Percentiles rank a stretch among this genome's conserved stretches.
phyloP scores from a whole-genome alignment of 2,329 filamentous ascomycete species.

The Phaeosphaeria sp. region DNA sequence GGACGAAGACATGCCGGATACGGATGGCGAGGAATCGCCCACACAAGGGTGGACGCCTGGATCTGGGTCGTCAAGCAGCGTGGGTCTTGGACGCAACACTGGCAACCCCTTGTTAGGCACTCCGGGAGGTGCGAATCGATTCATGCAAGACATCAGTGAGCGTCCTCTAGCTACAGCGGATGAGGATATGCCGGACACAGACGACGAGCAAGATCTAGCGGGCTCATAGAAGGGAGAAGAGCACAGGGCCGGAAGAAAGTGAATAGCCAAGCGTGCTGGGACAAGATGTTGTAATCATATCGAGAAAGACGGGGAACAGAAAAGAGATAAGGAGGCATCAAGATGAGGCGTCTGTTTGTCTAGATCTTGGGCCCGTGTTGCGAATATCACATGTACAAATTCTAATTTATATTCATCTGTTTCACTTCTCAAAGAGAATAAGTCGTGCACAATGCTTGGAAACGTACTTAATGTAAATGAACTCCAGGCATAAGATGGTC shows the following conservation, averaged over 20 bases:
- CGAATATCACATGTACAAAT: too few relatives aligned
- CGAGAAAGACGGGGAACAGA: neutral
- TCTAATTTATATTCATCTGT: too few relatives aligned
- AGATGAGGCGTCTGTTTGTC: neutral
- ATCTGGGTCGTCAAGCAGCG: neutral
- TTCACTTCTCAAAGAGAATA: too few relatives aligned
- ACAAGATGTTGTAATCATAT: too few relatives aligned
- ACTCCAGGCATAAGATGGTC: too few relatives aligned
- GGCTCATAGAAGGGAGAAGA: too few relatives aligned
- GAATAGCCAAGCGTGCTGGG: neutral
- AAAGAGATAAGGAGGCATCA: neutral
- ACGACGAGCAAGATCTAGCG: too few relatives aligned
- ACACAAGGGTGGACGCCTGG: neutral
- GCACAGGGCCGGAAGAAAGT: too few relatives aligned
- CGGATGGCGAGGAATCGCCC: slow-evolving; percentile 5
- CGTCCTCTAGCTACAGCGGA: neutral
- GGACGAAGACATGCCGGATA: slow-evolving; percentile 8
- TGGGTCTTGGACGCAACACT: neutral
- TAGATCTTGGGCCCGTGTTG: too few relatives aligned
- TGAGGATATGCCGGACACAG: slow-evolving; percentile 10
- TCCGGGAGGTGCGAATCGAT: neutral
- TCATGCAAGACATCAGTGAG: neutral
- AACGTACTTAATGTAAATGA: too few relatives aligned
- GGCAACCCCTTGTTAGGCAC: neutral
- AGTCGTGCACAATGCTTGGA: too few relatives aligned